A percentile compares a stretch with the other conserved stretches of the same genome.
Evolutionary conservation across 495 filamentous ascomycete species (phyloP).

Genomic region (Podospora comata): DNA sequence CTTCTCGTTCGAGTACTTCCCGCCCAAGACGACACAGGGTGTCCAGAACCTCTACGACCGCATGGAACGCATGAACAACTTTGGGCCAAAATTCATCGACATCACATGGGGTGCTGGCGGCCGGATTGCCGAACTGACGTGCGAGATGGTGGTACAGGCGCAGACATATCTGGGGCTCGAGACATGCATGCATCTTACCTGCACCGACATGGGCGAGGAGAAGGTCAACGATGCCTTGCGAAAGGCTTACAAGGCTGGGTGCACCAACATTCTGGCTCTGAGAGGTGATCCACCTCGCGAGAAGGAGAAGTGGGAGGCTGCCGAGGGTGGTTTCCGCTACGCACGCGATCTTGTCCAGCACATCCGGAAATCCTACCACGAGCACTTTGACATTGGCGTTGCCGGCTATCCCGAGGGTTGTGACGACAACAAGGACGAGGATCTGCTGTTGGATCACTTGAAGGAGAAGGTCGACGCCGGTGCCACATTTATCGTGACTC

Average conservation of each 20-base stretch:
- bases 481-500: conserved; percentile 88
- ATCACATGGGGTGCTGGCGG: conserved; percentile 99
- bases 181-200: conserved; percentile 99
- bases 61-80: conserved; percentile 97
- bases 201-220: conserved; percentile 92
- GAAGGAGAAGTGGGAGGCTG: conserved; percentile 86
- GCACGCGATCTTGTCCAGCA: conserved; percentile 92
- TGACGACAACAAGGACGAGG: conserved; percentile 85
- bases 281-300: conserved; percentile 94
- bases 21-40: conserved; percentile 98
- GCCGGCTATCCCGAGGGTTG: conserved; percentile 96
- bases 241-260: conserved; percentile 89
- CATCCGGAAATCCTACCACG: conserved; percentile 82
- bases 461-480: conserved; percentile 98
- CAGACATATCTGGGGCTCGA: conserved; percentile 96
- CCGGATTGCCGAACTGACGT: conserved; percentile 82
- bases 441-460: conserved; percentile 81
- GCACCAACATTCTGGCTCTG: conserved; percentile 95
- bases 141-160: conserved; percentile 95
- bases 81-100: conserved; percentile 94
- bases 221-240: conserved; percentile 87
- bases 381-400: conserved; percentile 97
- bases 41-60: conserved; percentile 99
- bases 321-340: conserved; percentile 82
- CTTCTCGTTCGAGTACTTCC: conserved; percentile 99